Conservation (phyloP, 306 rosid species). For the Hippophae tibetana region DNA sequence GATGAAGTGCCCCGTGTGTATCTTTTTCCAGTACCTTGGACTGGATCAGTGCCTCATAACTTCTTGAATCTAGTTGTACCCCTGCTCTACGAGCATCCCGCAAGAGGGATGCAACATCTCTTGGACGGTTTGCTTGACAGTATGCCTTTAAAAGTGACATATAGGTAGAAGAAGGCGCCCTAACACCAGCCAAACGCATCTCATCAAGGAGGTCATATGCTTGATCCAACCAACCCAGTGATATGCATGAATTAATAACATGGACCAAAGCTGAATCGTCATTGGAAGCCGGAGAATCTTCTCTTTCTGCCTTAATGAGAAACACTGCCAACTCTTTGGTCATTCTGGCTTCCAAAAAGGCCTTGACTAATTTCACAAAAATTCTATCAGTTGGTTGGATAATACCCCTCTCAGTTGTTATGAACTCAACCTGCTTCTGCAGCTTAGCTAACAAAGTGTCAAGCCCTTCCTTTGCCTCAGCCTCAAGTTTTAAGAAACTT, state of each 20-base stretch:
- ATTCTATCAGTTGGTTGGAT: slow-evolving; percentile 70
- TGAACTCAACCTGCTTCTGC: slow-evolving; percentile 52
- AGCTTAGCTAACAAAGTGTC: slow-evolving; percentile 44
- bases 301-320: slow-evolving; percentile 61
- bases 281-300: slow-evolving; percentile 59
- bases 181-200: slow-evolving; percentile 71
- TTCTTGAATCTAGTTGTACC: slow-evolving; percentile 69
- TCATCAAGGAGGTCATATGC: slow-evolving; percentile 91
- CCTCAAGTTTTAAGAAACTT: slow-evolving; percentile 45
- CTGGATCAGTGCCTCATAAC: slow-evolving; percentile 64
- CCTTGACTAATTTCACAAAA: slow-evolving; percentile 67
- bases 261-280: slow-evolving; percentile 66
- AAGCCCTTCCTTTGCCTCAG: slow-evolving; percentile 49
- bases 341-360: slow-evolving; percentile 65
- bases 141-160: slow-evolving; percentile 72
- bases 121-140: slow-evolving; percentile 50
- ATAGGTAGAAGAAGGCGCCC: slow-evolving; percentile 52
- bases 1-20: slow-evolving; percentile 60
- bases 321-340: slow-evolving; percentile 68
- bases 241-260: slow-evolving; percentile 69
- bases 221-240: slow-evolving; percentile 79
- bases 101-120: slow-evolving; percentile 53
- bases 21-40: slow-evolving; percentile 66
- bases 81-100: slow-evolving; percentile 81
- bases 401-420: slow-evolving; percentile 56